Evolutionary conservation across 768 basidiomycete species (phyloP), one percentile per base, ranked within the genome.

Genomic region (Leccinum longicurvipes): DNA sequence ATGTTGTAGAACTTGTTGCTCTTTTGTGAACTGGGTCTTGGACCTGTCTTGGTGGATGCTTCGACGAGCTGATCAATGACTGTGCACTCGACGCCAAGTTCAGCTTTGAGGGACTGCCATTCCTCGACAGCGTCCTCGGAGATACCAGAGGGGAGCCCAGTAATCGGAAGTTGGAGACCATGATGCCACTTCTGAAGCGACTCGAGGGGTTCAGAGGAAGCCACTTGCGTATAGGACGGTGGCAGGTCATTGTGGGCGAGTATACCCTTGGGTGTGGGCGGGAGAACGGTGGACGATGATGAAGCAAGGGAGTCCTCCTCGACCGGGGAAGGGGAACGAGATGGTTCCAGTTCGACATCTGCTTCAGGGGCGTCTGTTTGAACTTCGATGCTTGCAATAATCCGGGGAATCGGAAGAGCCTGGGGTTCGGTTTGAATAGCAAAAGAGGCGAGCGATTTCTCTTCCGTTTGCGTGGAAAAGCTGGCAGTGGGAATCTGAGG

Each of bases 1-100:
- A 92, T 89, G 71, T 91, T 92, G 74, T 89, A 92, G 68, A 92
- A 91, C 49, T 84, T 78, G 51, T 80, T 77, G 48, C 77, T 78
- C 47, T 76, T 73, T 12, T 78, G 74, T 56, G 68, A 57, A 32
- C 67, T 70, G 15, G 73, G 72, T 51, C 65, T 55, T 2, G 65
- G 66, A 21, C 72, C 71, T 17, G 69, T 68, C 59, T 67, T 71
- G 15, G 63, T 51, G 21, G 69, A 67, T 4, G 79, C 76, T 55
- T 73, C 73, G 42, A 74, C 81, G 53, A 93, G 75, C 69, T 85
- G 82, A 68, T 93, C 90, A 62, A 93, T 87, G 46, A 89, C 87
- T 27, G 74, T 61, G 63, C 91, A 93, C 25, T 85, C 85, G 44
- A 91, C 77, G 11, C 91, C 91, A 9, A 93, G 77, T 66, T 92